Base-by-base conservation (phyloP, 305 asterid genomes). In the Rubia peregrina region DNA sequence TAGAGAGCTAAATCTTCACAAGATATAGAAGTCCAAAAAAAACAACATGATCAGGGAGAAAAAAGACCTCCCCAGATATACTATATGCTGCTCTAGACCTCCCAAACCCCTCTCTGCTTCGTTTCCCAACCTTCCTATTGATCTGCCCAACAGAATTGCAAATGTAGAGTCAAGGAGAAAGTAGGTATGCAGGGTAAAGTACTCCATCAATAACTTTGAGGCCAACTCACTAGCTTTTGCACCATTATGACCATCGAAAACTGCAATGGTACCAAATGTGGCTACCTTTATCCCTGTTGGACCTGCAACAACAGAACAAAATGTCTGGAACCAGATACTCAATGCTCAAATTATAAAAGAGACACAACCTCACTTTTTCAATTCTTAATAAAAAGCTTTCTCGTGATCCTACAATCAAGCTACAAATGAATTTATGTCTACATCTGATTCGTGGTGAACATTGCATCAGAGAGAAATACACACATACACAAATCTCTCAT, bases 191-290 rank as follows among this genome's bases (percentile, higher is more conserved):
- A 91, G 72, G 68, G 83, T 84, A 74, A 94, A 94, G 82, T 91
- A 94, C 81, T 94, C 90, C 73, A 91, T 78, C 67, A 94, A 79
- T 74, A 83, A 75, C 55, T 86, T 83, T 40, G 98, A 94, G 22
- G 99, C 95, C 93, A 81, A 86, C 76, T 91, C 96, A 88, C 99
- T 94, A 67, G 98, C 99, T 83, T 89, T 93, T 8, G 88, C 83
- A 75, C 99, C 99, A 76, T 89, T 94, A 72, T 94, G 99, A 76
- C 99, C 99, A 80, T 94, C 99, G 72, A 94, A 94, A 73, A 94
- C 93, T 56, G 96, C 99, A 85, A 88, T 83, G 68, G 89, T 74
- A 67, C 90, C 97, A 83, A 87, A 93, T 62, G 80, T 78, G 74
- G 90, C 92, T 85, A 87, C 96, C 26, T 80, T 86, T 65, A 87